Conservation (phyloP, 208 protist species). For the Phytomonas sp. region DNA sequence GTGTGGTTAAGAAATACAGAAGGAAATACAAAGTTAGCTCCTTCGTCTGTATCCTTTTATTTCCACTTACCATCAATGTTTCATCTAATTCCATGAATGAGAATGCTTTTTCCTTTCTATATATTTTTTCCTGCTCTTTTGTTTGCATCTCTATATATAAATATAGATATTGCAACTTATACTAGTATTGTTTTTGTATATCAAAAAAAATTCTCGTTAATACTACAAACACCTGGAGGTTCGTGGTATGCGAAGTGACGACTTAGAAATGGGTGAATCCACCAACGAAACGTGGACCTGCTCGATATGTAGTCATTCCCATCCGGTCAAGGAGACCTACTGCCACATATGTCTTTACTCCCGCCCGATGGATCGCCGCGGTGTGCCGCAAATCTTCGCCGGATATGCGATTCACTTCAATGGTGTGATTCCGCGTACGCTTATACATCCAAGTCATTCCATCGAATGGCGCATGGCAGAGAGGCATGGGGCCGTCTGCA, state of each 20-base stretch:
- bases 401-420: conserved; percentile 85
- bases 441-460: conserved; percentile 77
- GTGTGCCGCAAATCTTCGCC: conserved; percentile 80
- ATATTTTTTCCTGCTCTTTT: background rate
- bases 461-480: conserved; percentile 89
- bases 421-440: conserved; percentile 75
- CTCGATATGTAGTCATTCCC: background rate
- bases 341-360: conserved; percentile 63
- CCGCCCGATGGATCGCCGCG: conserved; percentile 56
- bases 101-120: background rate
- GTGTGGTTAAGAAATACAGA: background rate
- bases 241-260: background rate
- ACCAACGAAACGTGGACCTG: conserved; percentile 15
- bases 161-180: background rate
- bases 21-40: background rate
- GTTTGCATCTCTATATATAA: background rate
- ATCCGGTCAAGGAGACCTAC: conserved; percentile 24
- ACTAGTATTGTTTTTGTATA: background rate
- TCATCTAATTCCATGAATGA: background rate
- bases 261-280: background rate
- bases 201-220: background rate
- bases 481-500: conserved; percentile 73
- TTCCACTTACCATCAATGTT: background rate
- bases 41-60: background rate
- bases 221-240: background rate